Base-by-base conservation (phyloP, 2,329 filamentous ascomycete species). In the Diaporthe aspalathi region DNA sequence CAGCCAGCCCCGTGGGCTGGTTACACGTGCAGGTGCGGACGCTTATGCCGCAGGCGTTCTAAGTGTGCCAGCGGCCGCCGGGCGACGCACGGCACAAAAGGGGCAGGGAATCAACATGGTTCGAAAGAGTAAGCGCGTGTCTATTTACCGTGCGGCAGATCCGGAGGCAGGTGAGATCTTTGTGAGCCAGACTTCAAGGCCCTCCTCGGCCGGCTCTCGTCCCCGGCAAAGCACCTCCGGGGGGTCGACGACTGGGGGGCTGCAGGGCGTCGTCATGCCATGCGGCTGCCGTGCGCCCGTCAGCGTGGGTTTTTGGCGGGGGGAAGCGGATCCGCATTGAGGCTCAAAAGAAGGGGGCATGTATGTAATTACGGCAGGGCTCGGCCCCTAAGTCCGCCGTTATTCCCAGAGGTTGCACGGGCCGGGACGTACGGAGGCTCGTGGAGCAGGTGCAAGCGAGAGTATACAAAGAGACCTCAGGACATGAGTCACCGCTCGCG, bases 181-280 rank as follows among this genome's bases (percentile, higher is more conserved):
- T 63, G 54, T 56, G 43, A 35, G 27, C 20, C 60, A 65, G 43
- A 29, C 38, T 38, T 45, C n/a, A n/a, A n/a, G 50, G 60, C 45
- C 38, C 60, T 50, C 35, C 45, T 38, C 60, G 27, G 45, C 27
- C 60, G 43, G 60, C 8, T n/a, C 60, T 17, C 6, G 16, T 7
- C 29, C 38, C 60, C 60, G 60, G 45, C 27, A 63, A n/a, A 38
- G 35, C 35, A 38, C 12, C 5, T 38, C 35, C 35, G 6, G 35
- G 35, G 35, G 35, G 8, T 32, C 32, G 32, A 32, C 35, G 43
- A 49, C 35, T 38, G 35, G 43, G 35, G 43, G 60, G 6, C 17
- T 47, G 57, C n/a, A 45, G 9, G 52, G 56, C 40, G 24, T 63
- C 57, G 43, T 63, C 60, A 65, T 50, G 29, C 43, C 60, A 65